These are phyloP conservation scores for Verticillium klebahnii DNA, from an alignment of 2,329 filamentous ascomycete genomes.

Conservation along the genomic window DNA sequence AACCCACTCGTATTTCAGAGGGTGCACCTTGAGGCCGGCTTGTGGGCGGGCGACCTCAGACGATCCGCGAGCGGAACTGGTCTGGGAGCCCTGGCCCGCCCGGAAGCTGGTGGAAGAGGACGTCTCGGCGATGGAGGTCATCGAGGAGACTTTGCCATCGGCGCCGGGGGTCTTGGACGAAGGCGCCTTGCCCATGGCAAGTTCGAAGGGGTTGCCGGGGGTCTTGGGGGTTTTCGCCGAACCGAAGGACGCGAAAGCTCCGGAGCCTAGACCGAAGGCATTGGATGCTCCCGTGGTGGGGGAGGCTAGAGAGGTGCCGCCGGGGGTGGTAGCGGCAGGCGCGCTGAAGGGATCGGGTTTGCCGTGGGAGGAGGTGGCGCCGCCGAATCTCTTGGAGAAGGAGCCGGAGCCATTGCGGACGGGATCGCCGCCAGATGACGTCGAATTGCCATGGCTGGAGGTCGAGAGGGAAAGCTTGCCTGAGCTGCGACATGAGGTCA, in stretches of 20 bases:
- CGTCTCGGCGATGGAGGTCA: constrained; percentile 54
- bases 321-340: constrained; percentile 62
- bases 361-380: constrained; percentile 68
- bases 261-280: constrained; percentile 89
- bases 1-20: constrained; percentile 81
- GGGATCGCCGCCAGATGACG: constrained; percentile 48
- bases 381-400: constrained; percentile 70
- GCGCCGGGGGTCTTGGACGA: constrained; percentile 28
- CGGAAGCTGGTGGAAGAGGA: constrained; percentile 38
- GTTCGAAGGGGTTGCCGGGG: constrained; percentile 74
- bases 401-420: constrained; percentile 55
- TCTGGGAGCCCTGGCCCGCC: constrained; percentile 9
- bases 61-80: constrained; percentile 10
- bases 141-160: constrained; percentile 34
- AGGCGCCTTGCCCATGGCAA: constrained; percentile 49
- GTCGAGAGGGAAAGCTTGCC: constrained; percentile 91
- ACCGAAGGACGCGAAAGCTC: constrained; percentile 95
- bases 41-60: constrained; percentile 14
- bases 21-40: constrained; percentile 26
- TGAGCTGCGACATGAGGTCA: constrained; percentile 45
- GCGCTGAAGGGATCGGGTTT: constrained; percentile 72
- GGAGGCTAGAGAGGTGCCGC: constrained; percentile 63
- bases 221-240: constrained; percentile 84
- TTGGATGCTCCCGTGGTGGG: constrained; percentile 75
- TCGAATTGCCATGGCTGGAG: constrained; percentile 52